phyloP scores from a whole-genome alignment of 1,284 basidiomycete species.

The Xanthoconium separans region DNA sequence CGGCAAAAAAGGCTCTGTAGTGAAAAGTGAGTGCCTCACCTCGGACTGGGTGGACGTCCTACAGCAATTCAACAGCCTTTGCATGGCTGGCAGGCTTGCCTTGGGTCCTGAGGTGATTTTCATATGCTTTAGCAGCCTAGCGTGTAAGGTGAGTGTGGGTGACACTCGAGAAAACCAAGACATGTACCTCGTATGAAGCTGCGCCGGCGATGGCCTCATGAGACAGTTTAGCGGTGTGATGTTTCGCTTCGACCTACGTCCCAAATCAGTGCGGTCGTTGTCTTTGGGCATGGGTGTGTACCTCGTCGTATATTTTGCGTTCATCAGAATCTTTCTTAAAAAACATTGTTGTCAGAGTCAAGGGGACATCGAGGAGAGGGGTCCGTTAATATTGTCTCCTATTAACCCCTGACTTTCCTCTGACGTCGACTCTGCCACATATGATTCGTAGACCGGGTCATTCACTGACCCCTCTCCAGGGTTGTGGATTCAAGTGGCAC shows the following conservation, averaged over 20 bases:
- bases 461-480: no score
- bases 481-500: no score
- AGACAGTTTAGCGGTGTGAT: constrained; percentile 17
- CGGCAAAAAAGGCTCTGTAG: constrained; percentile 25
- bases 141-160: no score
- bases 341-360: constrained; percentile 18
- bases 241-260: constrained; percentile 20
- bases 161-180: not conserved
- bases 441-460: no score
- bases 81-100: constrained; percentile 26
- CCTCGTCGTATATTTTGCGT: not conserved
- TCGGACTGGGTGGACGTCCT: not conserved
- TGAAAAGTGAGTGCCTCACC: not conserved
- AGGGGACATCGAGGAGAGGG: not conserved
- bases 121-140: constrained; percentile 32
- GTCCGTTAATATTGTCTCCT: not conserved
- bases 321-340: constrained; percentile 23
- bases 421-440: no score
- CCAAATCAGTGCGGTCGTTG: not conserved
- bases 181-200: constrained; percentile 26
- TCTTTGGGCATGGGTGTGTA: constrained; percentile 18
- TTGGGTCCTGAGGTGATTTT: constrained; percentile 17
- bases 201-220: constrained; percentile 29
- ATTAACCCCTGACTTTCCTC: not conserved
- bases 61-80: constrained; percentile 28